Evolutionary conservation across 495 filamentous ascomycete genomes (phyloP).

Genomic region (Umbilicaria muhlenbergii): DNA sequence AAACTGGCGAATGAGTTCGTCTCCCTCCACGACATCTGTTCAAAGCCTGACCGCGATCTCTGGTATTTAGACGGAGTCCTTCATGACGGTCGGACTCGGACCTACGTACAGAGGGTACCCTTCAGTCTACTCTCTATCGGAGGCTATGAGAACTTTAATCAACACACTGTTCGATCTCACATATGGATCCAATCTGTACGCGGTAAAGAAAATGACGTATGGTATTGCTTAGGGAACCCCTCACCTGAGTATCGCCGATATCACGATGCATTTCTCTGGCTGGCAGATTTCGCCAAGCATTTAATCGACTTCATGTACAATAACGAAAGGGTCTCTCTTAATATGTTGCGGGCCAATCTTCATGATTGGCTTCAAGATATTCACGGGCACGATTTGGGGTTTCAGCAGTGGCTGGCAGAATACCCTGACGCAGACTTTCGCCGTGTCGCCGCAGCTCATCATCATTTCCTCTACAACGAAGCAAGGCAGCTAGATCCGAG

Average conservation of each 20-base stretch:
- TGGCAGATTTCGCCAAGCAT: slow-evolving; percentile 50
- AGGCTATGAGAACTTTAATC: slow-evolving; percentile 35
- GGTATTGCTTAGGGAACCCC: slow-evolving; percentile 43
- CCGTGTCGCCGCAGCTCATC: slow-evolving; percentile 33
- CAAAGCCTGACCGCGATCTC: slow-evolving; percentile 15
- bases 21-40: slow-evolving; percentile 32
- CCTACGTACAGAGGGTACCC: slow-evolving; percentile 36
- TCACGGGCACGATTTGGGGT: slow-evolving; percentile 21
- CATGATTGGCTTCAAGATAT: slow-evolving; percentile 30
- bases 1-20: slow-evolving; percentile 28
- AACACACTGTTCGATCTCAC: slow-evolving; percentile 29
- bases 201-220: slow-evolving; percentile 25
- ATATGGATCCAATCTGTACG: slow-evolving; percentile 46
- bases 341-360: slow-evolving; percentile 39
- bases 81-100: slow-evolving; percentile 19
- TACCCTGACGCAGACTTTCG: slow-evolving; percentile 41
- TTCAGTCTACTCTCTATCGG: slow-evolving; percentile 46
- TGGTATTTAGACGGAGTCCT: slow-evolving; percentile 48
- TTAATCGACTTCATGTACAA: slow-evolving; percentile 43
- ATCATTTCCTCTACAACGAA: slow-evolving; percentile 50
- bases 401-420: slow-evolving; percentile 32
- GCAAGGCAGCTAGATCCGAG: slow-evolving; percentile 13
- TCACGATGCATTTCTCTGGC: slow-evolving; percentile 45
- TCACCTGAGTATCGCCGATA: slow-evolving; percentile 41
- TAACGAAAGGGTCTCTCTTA: slow-evolving; percentile 23